Conservation (phyloP, 73 alveolate genomes). For the Loxodes magnus region DNA sequence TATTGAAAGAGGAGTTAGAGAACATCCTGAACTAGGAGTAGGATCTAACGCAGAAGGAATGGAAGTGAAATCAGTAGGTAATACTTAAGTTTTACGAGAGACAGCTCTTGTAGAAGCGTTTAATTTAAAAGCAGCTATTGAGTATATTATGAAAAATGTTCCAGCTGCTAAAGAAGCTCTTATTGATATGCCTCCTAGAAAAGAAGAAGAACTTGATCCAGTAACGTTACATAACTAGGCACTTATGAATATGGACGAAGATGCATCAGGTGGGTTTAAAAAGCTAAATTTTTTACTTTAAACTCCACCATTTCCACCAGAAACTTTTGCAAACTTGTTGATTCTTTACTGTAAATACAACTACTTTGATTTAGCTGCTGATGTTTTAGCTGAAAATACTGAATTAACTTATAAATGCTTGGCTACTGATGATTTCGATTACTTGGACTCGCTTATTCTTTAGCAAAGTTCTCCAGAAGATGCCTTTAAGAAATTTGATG, state of each 20-base stretch:
- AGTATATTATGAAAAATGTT: conserved; percentile 85
- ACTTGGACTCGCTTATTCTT: conserved; percentile 88
- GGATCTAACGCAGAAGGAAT: conserved; percentile 93
- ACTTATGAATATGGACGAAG: conserved; percentile 92
- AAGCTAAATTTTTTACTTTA: conserved; percentile 16
- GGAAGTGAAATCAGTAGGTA: conserved; percentile 94
- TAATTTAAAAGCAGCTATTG: conserved; percentile 91
- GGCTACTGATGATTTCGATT: conserved; percentile 87
- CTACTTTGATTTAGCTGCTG: conserved; percentile 92
- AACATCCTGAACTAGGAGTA: conserved; percentile 96
- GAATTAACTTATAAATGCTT: conserved; percentile 18
- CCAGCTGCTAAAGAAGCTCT: conserved; percentile 98
- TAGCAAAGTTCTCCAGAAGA: conserved; percentile 94
- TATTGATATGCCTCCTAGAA: conserved; percentile 99
- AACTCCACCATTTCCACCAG: conserved; percentile 97
- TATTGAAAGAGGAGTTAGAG: conserved; percentile 96
- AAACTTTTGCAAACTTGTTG: conserved; percentile 93
- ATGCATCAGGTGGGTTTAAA: conserved; percentile 94
- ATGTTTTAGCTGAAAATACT: conserved; percentile 40
- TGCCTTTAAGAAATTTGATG: conserved; percentile 92
- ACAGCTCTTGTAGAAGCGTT: conserved; percentile 98
- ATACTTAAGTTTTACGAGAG: conserved; percentile 89
- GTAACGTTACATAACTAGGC: conserved; percentile 98
- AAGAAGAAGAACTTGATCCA: conserved; percentile 97
- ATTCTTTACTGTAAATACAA: conserved; percentile 95